These are phyloP conservation scores for Odonthalia washingtoniensis DNA, from an alignment of 31 red algal species.

Conservation along the genomic window DNA sequence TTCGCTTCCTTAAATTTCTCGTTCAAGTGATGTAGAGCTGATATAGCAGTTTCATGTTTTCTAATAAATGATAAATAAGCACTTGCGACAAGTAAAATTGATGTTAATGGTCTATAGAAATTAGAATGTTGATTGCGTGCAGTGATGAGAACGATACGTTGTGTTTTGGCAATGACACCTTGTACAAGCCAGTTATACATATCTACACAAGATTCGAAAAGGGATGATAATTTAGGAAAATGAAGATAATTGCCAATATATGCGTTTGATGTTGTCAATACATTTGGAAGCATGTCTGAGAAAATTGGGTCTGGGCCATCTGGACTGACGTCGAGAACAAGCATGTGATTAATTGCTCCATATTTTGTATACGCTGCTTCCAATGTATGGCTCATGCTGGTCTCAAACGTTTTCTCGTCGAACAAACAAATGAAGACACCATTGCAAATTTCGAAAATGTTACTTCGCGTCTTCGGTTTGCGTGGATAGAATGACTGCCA, in stretches of 20 bases:
- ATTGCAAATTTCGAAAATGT: slow-evolving; percentile 70
- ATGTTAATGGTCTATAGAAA: slow-evolving; percentile 66
- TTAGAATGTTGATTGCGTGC: slow-evolving; percentile 58
- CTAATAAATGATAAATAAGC: slow-evolving; percentile 75
- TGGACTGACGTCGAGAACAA: slow-evolving; percentile 67
- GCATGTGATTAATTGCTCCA: slow-evolving; percentile 53
- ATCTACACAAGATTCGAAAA: slow-evolving; percentile 72
- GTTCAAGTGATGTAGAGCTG: slow-evolving; percentile 74
- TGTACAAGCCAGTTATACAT: slow-evolving; percentile 56
- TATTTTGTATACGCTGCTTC: slow-evolving; percentile 65
- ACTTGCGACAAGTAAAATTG: slow-evolving; percentile 69
- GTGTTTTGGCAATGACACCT: slow-evolving; percentile 45
- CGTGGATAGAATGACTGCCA: slow-evolving; percentile 61
- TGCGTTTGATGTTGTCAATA: slow-evolving; percentile 54
- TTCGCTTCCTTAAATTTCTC: slow-evolving; percentile 39
- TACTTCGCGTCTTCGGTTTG: slow-evolving; percentile 56
- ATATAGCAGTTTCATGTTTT: slow-evolving; percentile 56
- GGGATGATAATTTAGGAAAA: slow-evolving; percentile 62
- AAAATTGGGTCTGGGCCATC: slow-evolving; percentile 40
- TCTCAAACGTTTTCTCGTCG: slow-evolving; percentile 64
- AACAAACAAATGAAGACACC: slow-evolving; percentile 75
- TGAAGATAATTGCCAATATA: slow-evolving; percentile 66
- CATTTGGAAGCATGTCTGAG: slow-evolving; percentile 69
- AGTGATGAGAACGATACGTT: slow-evolving; percentile 72
- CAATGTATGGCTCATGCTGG: slow-evolving; percentile 50